phyloP scores from a whole-genome alignment of 2,329 filamentous ascomycete genomes.

The Fusarium floridanum region DNA sequence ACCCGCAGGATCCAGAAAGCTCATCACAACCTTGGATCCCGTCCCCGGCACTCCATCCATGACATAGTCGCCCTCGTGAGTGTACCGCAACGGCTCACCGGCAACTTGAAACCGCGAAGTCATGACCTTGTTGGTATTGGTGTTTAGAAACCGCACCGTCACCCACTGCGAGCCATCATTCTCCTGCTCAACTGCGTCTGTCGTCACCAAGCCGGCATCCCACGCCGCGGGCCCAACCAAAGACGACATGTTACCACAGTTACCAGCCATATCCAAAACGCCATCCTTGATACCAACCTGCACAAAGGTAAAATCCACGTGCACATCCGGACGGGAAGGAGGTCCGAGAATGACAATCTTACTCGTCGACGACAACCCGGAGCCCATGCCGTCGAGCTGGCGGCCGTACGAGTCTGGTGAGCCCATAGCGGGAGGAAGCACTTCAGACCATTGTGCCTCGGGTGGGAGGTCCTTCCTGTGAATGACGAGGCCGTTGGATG shows the following conservation, averaged over 20 bases:
- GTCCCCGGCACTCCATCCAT: conserved; percentile 75
- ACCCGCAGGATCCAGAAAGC: conserved; percentile 73
- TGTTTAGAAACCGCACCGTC: conserved; percentile 75
- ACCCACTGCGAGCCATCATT: conserved; percentile 50
- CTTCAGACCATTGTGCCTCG: conserved; percentile 54
- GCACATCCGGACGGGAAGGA: conserved; percentile 61
- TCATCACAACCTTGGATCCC: conserved; percentile 68
- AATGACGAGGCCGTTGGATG: conserved; percentile 74
- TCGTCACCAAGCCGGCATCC: conserved; percentile 48
- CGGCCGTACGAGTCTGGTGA: conserved; percentile 75
- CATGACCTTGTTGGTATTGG: conserved; percentile 77
- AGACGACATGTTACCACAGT: conserved; percentile 81
- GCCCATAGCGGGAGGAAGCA: conserved; percentile 72
- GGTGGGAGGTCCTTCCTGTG: conserved; percentile 53
- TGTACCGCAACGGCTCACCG: conserved; percentile 50
- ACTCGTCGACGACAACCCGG: conserved; percentile 75
- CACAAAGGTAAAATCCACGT: conserved; percentile 80
- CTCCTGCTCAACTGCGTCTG: conserved; percentile 33
- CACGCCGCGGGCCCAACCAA: conserved; percentile 69
- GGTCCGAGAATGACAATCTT: conserved; percentile 77
- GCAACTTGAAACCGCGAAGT: conserved; percentile 67
- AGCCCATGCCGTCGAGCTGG: conserved; percentile 80
- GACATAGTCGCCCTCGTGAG: conserved; percentile 62
- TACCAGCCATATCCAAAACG: conserved; percentile 74
- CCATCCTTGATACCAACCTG: conserved; percentile 74